Conservation (phyloP, 1,284 basidiomycete species). For the Ceratobasidium sp. region DNA sequence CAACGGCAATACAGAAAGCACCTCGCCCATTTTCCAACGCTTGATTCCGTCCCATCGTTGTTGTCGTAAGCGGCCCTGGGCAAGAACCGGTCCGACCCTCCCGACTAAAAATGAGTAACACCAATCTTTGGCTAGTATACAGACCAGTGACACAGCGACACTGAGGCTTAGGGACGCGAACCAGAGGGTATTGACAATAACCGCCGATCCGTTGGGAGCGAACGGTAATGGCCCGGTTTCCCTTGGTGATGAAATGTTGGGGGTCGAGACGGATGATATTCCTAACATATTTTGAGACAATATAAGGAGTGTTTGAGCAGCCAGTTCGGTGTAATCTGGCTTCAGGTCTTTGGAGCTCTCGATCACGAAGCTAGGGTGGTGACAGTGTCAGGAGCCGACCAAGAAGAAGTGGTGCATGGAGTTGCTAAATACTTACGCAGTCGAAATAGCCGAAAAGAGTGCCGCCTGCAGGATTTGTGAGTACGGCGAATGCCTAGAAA, state of each 20-base stretch:
- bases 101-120: background rate
- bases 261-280: background rate
- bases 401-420: too few species aligned
- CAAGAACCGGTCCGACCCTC: background rate
- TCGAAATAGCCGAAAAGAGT: slow-evolving; percentile 2
- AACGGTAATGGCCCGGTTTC: background rate
- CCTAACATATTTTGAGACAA: background rate
- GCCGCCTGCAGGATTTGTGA: background rate
- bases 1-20: background rate
- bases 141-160: background rate
- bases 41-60: slow-evolving; percentile 3
- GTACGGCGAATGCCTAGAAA: background rate
- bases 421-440: slow-evolving; percentile 1
- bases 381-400: too few species aligned
- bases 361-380: background rate
- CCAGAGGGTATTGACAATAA: slow-evolving; percentile 9
- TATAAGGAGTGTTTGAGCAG: background rate
- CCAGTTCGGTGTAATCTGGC: background rate
- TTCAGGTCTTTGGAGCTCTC: slow-evolving; percentile 12
- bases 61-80: background rate
- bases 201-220: background rate
- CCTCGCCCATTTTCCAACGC: slow-evolving; percentile 5
- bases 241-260: background rate
- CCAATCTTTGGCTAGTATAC: slow-evolving; percentile 4
- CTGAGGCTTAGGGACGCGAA: background rate